A percentile compares a stretch with the other conserved stretches of the same genome.
These are phyloP conservation scores for Saccharomyces paradoxus DNA, from an alignment of 805 yeast genomes.

Conservation along the genomic window DNA sequence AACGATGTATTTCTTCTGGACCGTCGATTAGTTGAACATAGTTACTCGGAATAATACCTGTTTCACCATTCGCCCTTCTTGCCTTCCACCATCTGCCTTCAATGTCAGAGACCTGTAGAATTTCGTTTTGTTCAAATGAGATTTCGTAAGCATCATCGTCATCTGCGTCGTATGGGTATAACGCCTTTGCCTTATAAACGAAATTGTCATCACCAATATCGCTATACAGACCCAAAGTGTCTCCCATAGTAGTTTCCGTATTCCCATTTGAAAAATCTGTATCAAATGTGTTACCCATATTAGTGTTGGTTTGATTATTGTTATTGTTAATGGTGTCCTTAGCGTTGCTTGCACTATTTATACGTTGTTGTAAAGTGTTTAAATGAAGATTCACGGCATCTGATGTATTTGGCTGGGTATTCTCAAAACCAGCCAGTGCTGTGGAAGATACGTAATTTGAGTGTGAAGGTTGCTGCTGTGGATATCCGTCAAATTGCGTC, in stretches of 20 bases:
- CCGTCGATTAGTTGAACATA: slow-evolving; percentile 66
- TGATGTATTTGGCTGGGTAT: slow-evolving; percentile 28
- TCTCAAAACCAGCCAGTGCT: slow-evolving; percentile 55
- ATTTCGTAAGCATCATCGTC: slow-evolving; percentile 91
- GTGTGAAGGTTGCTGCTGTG: slow-evolving; percentile 4
- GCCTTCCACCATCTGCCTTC: slow-evolving; percentile 99
- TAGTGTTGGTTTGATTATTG: slow-evolving; percentile 5
- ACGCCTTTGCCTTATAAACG: slow-evolving; percentile 78
- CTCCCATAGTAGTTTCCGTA: slow-evolving; percentile 30
- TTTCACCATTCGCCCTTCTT: slow-evolving; percentile 77
- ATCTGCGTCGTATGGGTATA: slow-evolving; percentile 80
- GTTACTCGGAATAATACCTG: slow-evolving; percentile 94
- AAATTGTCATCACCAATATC: slow-evolving; percentile 38
- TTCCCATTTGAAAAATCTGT: slow-evolving; percentile 25
- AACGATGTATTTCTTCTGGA: slow-evolving; percentile 3
- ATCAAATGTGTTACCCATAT: slow-evolving; percentile 18
- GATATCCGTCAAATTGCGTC: neutral
- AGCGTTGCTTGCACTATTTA: slow-evolving; percentile 1
- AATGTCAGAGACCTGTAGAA: slow-evolving; percentile 85
- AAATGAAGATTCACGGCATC: neutral
- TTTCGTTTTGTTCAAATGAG: slow-evolving; percentile 82
- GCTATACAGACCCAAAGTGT: slow-evolving; percentile 30
- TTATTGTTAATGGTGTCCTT: slow-evolving; percentile 5
- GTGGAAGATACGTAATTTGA: slow-evolving; percentile 40
- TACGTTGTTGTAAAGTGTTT: neutral